phyloP scores from a whole-genome alignment of 441 rosid genomes.

The Erysimum cheiri region DNA sequence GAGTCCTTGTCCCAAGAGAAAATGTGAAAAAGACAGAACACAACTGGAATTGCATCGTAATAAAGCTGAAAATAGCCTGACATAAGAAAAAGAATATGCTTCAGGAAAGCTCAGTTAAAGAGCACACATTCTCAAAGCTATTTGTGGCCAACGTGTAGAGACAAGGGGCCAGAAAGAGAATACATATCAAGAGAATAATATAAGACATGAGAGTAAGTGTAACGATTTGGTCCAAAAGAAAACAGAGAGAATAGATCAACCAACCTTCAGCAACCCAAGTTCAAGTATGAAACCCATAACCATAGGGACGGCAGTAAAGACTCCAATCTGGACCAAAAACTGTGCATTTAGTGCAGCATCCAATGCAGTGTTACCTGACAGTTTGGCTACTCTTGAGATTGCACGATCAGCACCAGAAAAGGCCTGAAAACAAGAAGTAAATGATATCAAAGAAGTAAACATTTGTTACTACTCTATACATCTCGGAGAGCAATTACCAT shows the following conservation, averaged over 20 bases:
- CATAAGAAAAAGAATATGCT: conserved; percentile 27
- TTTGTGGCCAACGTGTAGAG: conserved; percentile 7
- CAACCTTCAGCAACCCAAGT: conserved; percentile 84
- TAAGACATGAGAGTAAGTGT: conserved; percentile 1
- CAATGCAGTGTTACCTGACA: conserved; percentile 78
- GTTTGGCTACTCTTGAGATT: conserved; percentile 59
- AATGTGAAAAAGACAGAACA: conserved; percentile 99
- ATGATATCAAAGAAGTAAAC: conserved; percentile 17
- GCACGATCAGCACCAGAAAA: conserved; percentile 86
- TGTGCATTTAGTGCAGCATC: conserved; percentile 93
- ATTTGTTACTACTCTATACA: conserved; percentile 12
- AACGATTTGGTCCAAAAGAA: conserved; percentile 10
- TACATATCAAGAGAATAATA: conserved; percentile 8
- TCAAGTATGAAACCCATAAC: conserved; percentile 98
- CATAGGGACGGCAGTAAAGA: conserved; percentile 99
- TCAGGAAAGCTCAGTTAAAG: conserved; percentile 12
- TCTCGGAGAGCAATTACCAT: conserved; percentile 8
- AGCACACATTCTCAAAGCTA: conserved; percentile 21
- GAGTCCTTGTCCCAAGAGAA: conserved; percentile 94
- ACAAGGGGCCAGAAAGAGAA: not conserved
- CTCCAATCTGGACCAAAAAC: conserved; percentile 95
- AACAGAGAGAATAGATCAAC: conserved; percentile 42
- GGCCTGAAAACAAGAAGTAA: conserved; percentile 60
- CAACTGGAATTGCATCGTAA: conserved; percentile 95
- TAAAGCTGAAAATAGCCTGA: conserved; percentile 95